Conservation (phyloP, 2,329 filamentous ascomycete species). For the Malbranchea zuffiana region DNA sequence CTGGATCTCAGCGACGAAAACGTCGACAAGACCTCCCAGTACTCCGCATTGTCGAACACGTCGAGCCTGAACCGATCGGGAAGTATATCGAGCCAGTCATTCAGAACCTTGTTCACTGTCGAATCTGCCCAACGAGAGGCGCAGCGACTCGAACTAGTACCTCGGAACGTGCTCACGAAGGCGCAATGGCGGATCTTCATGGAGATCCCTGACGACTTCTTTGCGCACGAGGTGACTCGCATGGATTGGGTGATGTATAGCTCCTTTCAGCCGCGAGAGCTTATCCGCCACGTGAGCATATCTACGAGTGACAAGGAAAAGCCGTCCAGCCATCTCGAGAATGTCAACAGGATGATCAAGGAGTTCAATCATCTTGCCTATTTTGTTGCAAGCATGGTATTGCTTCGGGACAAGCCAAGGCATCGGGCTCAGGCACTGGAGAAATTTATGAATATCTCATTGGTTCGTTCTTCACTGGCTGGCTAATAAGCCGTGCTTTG, state of each 20-base stretch:
- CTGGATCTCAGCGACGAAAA: conserved; percentile 32
- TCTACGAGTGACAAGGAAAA: conserved; percentile 42
- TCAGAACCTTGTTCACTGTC: conserved; percentile 28
- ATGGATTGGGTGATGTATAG: conserved; percentile 99
- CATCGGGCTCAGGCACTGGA: conserved; percentile 84
- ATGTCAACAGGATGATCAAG: conserved; percentile 87
- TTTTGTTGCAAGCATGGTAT: conserved; percentile 72
- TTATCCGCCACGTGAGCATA: conserved; percentile 81
- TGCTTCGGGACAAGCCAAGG: conserved; percentile 90
- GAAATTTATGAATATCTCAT: conserved; percentile 87
- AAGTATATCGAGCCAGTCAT: conserved; percentile 33
- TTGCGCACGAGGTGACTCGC: conserved; percentile 82
- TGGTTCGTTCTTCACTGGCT: conserved; percentile 33
- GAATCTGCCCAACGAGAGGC: conserved; percentile 77
- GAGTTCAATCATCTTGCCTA: conserved; percentile 81
- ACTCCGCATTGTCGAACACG: conserved; percentile 31
- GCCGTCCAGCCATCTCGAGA: conserved; percentile 63
- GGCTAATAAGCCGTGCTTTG: background rate
- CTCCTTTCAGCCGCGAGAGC: conserved; percentile 81
- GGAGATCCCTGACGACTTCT: conserved; percentile 69
- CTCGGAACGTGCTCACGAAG: conserved; percentile 64
- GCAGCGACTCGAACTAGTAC: conserved; percentile 56
- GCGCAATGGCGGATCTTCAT: conserved; percentile 83
- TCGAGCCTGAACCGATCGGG: conserved; percentile 31
- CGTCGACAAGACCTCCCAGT: conserved; percentile 28